phyloP scores from a whole-genome alignment of 768 basidiomycete species.

The Calocera cornea region DNA sequence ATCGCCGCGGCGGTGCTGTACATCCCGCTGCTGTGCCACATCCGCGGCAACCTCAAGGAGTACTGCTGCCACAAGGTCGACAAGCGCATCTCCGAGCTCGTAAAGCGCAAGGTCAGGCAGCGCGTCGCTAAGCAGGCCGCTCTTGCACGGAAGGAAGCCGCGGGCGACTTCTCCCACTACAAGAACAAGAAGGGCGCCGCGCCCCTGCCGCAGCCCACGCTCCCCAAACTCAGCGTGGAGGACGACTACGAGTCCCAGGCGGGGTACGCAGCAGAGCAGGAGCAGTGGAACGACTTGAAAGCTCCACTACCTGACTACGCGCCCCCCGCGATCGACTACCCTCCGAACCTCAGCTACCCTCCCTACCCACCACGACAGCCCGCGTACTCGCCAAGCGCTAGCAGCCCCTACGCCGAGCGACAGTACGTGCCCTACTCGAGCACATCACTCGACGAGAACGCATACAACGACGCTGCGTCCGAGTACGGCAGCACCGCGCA shows the following conservation, averaged over 20 bases:
- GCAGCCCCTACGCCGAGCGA: neutral
- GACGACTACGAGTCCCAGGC: constrained; percentile 44
- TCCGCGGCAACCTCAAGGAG: constrained; percentile 97
- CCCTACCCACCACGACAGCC: neutral
- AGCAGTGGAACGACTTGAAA: neutral
- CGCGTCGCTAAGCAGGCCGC: constrained; percentile 68
- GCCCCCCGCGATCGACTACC: neutral
- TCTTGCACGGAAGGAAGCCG: constrained; percentile 79
- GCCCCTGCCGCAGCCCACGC: constrained; percentile 82
- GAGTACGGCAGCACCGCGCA: constrained; percentile 54
- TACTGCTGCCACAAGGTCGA: constrained; percentile 98
- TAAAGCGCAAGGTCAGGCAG: constrained; percentile 81
- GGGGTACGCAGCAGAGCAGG: neutral
- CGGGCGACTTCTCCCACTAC: constrained; percentile 78
- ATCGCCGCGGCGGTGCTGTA: constrained; percentile 78
- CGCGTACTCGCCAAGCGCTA: neutral
- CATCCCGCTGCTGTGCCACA: constrained; percentile 86
- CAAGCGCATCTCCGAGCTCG: constrained; percentile 91
- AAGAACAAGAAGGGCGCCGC: constrained; percentile 92
- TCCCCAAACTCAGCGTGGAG: constrained; percentile 81
- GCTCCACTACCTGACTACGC: neutral
- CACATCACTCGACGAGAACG: constrained; percentile 42
- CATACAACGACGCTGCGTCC: constrained; percentile 41
- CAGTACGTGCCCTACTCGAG: constrained; percentile 48
- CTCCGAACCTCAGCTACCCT: neutral